Evolutionary conservation across 345 rosid species (phyloP).

Genomic region (Cochlearia excelsa): DNA sequence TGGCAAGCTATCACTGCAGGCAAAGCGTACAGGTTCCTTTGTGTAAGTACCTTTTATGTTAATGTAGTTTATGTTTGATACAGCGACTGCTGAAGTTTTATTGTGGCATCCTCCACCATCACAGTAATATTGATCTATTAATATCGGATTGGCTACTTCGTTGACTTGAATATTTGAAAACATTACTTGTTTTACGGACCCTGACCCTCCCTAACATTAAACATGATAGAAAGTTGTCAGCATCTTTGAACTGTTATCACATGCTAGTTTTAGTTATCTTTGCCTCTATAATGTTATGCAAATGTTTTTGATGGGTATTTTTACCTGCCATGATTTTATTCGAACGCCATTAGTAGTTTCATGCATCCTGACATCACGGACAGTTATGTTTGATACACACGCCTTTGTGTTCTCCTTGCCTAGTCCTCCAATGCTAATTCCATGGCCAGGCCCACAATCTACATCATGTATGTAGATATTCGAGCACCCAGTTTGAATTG

Average conservation of each 20-base stretch:
- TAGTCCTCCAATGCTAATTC: slow-evolving; percentile 88
- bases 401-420: slow-evolving; percentile 71
- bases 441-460: slow-evolving; percentile 92
- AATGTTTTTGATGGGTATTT: neutral
- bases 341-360: slow-evolving; percentile 67
- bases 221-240: slow-evolving; percentile 8
- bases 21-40: slow-evolving; percentile 55
- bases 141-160: slow-evolving; percentile 64
- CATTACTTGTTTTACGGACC: slow-evolving; percentile 71
- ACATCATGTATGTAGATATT: slow-evolving; percentile 61
- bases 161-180: slow-evolving; percentile 83
- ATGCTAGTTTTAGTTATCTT: neutral
- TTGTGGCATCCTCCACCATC: slow-evolving; percentile 57
- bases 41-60: slow-evolving; percentile 82
- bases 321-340: slow-evolving; percentile 96
- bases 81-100: slow-evolving; percentile 70
- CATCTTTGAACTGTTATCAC: slow-evolving; percentile 20
- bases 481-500: slow-evolving; percentile 86
- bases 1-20: slow-evolving; percentile 81
- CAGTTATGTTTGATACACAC: slow-evolving; percentile 78
- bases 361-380: slow-evolving; percentile 58
- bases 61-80: slow-evolving; percentile 61
- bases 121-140: slow-evolving; percentile 87
- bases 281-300: slow-evolving; percentile 6
- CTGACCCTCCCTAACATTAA: slow-evolving; percentile 75